Percentiles rank a stretch among this genome's conserved stretches.
Conservation (phyloP, 31 red algal species). For the Asparagopsis taxiformis region DNA sequence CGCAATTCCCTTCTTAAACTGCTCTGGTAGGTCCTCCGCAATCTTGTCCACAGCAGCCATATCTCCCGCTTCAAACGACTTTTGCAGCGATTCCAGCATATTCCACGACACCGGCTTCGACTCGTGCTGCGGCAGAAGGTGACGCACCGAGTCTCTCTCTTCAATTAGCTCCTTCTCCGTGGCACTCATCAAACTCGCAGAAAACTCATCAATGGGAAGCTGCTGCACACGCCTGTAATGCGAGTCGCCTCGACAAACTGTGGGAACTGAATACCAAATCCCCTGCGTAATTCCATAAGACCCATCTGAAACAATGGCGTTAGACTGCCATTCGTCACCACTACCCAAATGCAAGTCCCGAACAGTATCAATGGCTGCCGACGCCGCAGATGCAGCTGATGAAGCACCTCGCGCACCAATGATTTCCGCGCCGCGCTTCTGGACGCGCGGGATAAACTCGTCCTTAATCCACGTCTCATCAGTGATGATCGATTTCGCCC, state of each 20-base stretch:
- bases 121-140: conserved; percentile 72
- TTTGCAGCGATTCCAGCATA: conserved; percentile 52
- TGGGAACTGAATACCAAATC: conserved; percentile 93
- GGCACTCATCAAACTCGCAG: conserved; percentile 79
- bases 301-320: conserved; percentile 75
- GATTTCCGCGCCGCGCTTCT: conserved; percentile 94
- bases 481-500: conserved; percentile 76
- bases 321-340: conserved; percentile 84
- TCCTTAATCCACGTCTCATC: conserved; percentile 87
- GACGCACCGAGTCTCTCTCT: conserved; percentile 90
- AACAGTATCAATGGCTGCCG: conserved; percentile 82
- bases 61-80: conserved; percentile 40
- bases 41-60: conserved; percentile 29
- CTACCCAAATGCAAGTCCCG: conserved; percentile 81
- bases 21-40: conserved; percentile 29
- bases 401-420: conserved; percentile 92
- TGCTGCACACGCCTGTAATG: conserved; percentile 73
- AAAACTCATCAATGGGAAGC: conserved; percentile 88
- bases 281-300: conserved; percentile 84
- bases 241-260: conserved; percentile 72
- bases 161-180: conserved; percentile 90
- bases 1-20: conserved; percentile 37
- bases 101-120: conserved; percentile 62
- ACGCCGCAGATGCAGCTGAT: conserved; percentile 93
- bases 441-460: conserved; percentile 89